Conservation (phyloP, 139 green algal genomes). For the Bryopsis sp. region DNA sequence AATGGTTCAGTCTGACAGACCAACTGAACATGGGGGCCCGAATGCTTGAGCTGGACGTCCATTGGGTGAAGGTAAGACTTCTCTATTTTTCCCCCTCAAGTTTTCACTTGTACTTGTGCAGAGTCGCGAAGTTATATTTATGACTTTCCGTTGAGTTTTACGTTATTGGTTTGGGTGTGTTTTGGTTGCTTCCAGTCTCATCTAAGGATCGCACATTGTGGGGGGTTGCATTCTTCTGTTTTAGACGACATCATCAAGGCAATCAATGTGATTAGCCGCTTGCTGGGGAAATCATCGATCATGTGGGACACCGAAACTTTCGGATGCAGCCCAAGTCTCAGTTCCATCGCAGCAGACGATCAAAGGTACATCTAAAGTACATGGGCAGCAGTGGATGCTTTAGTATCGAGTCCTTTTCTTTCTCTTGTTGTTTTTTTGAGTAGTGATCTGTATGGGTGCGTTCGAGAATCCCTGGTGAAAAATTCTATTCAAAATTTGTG, state of each 20-base stretch:
- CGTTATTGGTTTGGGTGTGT: no score
- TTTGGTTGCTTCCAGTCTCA: conserved; percentile 36
- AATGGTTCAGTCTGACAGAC: conserved; percentile 59
- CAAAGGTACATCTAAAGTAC: no score
- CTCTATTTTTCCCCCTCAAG: background rate
- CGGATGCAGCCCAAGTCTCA: conserved; percentile 57
- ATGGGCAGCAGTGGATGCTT: no score
- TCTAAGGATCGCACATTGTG: conserved; percentile 66
- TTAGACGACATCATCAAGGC: conserved; percentile 47
- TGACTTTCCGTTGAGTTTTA: background rate
- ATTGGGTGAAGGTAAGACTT: conserved; percentile 48
- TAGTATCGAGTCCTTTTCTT: no score
- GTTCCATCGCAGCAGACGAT: conserved; percentile 45
- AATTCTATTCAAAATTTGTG: no score
- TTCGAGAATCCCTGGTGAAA: no score
- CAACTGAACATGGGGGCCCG: conserved; percentile 67
- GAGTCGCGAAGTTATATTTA: background rate
- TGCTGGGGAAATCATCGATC: conserved; percentile 41
- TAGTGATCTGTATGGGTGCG: no score
- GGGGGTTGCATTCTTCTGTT: conserved; percentile 42
- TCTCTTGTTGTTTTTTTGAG: no score
- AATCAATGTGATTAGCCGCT: conserved; percentile 46
- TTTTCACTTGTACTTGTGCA: background rate
- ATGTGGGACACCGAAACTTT: conserved; percentile 68
- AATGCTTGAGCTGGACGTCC: conserved; percentile 62